Conservation (phyloP, 305 asterid genomes). For the Lippia alba region DNA sequence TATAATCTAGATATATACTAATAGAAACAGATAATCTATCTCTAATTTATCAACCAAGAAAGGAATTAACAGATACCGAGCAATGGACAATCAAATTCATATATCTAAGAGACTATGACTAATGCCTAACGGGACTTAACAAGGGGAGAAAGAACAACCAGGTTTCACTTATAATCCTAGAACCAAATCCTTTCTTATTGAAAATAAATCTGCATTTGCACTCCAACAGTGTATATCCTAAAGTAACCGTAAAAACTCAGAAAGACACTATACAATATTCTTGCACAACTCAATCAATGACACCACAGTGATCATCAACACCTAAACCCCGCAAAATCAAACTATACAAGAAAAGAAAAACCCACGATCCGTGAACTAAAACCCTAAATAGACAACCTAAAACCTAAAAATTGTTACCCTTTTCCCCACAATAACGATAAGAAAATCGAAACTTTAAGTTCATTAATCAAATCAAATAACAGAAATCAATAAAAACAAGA, state of each 20-base stretch:
- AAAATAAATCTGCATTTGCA: slow-evolving; percentile 15
- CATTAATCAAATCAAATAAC: slow-evolving; percentile 13
- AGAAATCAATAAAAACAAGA: neutral
- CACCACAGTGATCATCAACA: neutral
- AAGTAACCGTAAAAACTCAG: slow-evolving; percentile 13
- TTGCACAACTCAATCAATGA: slow-evolving; percentile 25
- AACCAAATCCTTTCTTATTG: slow-evolving; percentile 5
- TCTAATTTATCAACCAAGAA: slow-evolving; percentile 22
- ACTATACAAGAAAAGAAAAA: slow-evolving; percentile 3
- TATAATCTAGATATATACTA: neutral
- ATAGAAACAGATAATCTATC: neutral
- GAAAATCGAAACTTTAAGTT: neutral
- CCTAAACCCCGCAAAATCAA: slow-evolving; percentile 3
- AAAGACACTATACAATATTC: slow-evolving; percentile 10
- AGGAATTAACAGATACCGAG: neutral
- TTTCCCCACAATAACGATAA: neutral
- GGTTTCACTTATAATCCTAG: neutral
- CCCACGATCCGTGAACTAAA: slow-evolving; percentile 14
- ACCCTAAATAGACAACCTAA: slow-evolving; percentile 32
- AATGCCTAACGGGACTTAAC: neutral
- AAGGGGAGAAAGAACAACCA: neutral
- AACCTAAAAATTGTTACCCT: neutral
- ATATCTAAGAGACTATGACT: neutral
- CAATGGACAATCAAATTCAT: slow-evolving; percentile 11
- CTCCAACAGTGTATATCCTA: slow-evolving; percentile 11